A percentile compares a stretch with the other conserved stretches of the same genome.
Conservation (phyloP, 2,329 filamentous ascomycete genomes). For the Cordyceps militaris region DNA sequence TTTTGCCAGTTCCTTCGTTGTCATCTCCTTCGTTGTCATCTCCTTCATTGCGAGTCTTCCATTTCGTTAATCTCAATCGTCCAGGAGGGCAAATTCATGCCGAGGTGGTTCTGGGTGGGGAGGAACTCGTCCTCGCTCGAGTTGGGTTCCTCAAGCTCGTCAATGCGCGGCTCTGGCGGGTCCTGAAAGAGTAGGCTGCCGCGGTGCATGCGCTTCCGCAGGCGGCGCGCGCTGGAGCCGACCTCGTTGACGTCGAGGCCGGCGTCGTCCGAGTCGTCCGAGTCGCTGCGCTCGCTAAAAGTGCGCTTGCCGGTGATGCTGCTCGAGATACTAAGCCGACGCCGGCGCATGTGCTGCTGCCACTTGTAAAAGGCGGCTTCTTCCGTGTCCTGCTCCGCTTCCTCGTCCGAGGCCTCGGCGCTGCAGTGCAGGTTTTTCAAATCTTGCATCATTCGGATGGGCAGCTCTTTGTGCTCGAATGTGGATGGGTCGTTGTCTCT, state of each 20-base stretch:
- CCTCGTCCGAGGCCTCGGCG: constrained; percentile 31
- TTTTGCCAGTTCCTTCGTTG: too few relatives aligned
- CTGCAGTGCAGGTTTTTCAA: constrained; percentile 40
- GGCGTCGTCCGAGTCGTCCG: constrained; percentile 35
- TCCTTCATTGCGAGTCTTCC: constrained; percentile 20
- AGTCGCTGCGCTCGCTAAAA: constrained; percentile 47
- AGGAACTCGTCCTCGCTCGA: constrained; percentile 39
- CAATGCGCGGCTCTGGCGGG: constrained; percentile 42
- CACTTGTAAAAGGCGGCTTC: constrained; percentile 32
- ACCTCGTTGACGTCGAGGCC: constrained; percentile 34
- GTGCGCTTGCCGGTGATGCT: constrained; percentile 46
- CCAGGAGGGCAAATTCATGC: constrained; percentile 44
- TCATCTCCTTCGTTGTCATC: too few relatives aligned
- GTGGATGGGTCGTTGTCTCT: constrained; percentile 12
- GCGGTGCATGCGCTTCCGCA: constrained; percentile 40
- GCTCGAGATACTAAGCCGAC: constrained; percentile 44
- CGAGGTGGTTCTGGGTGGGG: constrained; percentile 32
- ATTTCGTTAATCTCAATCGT: constrained; percentile 45
- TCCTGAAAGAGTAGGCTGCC: constrained; percentile 43
- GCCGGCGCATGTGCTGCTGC: constrained; percentile 36
- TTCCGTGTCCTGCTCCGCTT: constrained; percentile 29
- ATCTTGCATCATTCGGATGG: constrained; percentile 37
- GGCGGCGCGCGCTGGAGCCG: constrained; percentile 41
- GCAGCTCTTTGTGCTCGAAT: constrained; percentile 27
- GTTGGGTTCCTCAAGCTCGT: constrained; percentile 47